Evolutionary conservation across 2,329 filamentous ascomycete species (phyloP), one percentile per base, ranked within the genome.

Genomic region (Drechslerella dactyloides): DNA sequence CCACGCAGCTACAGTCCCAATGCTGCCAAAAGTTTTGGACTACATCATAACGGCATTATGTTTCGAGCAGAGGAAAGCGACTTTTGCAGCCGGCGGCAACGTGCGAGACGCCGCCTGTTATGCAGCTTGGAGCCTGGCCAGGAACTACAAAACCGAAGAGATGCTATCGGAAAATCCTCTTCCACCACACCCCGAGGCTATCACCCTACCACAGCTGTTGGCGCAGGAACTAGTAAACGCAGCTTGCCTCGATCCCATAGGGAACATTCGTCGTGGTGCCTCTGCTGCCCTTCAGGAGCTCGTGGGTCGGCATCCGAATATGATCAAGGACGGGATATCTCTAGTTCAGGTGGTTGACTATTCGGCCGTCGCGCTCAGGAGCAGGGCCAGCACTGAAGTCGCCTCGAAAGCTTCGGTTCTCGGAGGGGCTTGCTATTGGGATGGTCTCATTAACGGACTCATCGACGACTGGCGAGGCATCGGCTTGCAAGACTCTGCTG

Each of bases 51-150:
- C 90, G 8, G 93, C 91, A 0, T 82, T 97, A 24, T 87, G 87
- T 0, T 99, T 97, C 77, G 93, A 99, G 79, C 91, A 96, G 77
- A 85, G 93, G 68, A 74, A 75, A n/a, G 90, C 89, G 51, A 86
- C 91, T 0, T 91, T 91, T 1, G 93, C 94, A 1, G 83, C 93
- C 10, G 94, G 94, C 1, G 89, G 90, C 1, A 96, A 96, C 75
- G 93, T 99, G 15, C 87, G 94, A 52, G 94, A 99, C 81, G 93
- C 94, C 11, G 91, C 94, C 1, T 97, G 93, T 78, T 99, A 97
- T 78, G 94, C 94, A 5, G 89, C 97, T 23, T 99, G 94, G 94
- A 90, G 93, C 0, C 79, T 97, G 6, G 91, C 93, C 21, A 85
- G 94, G 62, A 88, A 93, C 61, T 99, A 97, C 76, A 87, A 86